Evolutionary conservation across 345 rosid genomes (phyloP), one percentile per base, ranked within the genome.

Genomic region (Salix suchowensis): DNA sequence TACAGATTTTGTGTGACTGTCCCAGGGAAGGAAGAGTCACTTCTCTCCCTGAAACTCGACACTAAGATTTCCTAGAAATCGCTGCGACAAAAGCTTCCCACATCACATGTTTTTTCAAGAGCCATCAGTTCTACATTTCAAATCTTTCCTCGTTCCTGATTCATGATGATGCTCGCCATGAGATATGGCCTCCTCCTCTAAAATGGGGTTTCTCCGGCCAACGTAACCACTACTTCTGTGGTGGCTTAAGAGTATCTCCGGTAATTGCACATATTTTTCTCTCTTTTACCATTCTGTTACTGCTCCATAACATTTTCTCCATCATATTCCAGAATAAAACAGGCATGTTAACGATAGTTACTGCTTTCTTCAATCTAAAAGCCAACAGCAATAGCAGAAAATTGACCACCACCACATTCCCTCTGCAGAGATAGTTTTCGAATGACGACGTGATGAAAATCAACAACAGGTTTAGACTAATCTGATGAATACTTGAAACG

Each of bases 71-170:
- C 19, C 18, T 34, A 44, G 69, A 6, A 34, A 42, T 34, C 24
- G 44, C 69, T 13, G 7, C 21, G 81, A 77, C 77, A 77, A 80
- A 83, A 71, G 74, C 86, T 77, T 79, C 74, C 54, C 46, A 21
- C 0, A 4, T 66, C 83, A 74, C 76, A 74, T 74, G 81, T 7
- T 36, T 46, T 54, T 79, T 13, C 48, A 18, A 14, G 39, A 50
- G 12, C 1, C 26, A 55, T 8, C 61, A n/a, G n/a, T 55, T 55
- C 61, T 8, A 23, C 8, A 55, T 21, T 2, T 21, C 2, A 23
- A 55, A 55, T 21, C 61, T 55, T 55, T 55, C 26, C 26, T n/a
- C 13, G 5, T 7, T 55, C 26, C 23, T 8, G 14, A 3, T n/a
- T 21, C 62, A 55, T 4, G 62, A 55, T 55, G 62, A 55, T 9